Evolutionary conservation across 495 filamentous ascomycete species (phyloP).

Genomic region (Lasiosphaeria ovina): DNA sequence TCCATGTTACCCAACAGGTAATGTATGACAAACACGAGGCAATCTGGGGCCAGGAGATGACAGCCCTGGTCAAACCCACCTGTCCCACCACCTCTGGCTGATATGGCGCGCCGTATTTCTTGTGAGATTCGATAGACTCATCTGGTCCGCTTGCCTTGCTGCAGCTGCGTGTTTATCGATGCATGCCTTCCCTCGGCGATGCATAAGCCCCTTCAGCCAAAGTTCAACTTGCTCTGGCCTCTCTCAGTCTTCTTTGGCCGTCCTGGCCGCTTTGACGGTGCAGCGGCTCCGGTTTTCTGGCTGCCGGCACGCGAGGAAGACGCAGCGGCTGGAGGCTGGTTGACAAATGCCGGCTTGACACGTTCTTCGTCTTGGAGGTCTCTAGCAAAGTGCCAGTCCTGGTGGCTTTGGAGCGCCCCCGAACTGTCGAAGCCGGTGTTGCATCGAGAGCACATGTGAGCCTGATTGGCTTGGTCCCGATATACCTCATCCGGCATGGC

Average conservation of each 20-base stretch:
- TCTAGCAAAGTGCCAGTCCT: constrained; percentile 96
- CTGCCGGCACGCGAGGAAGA: constrained; percentile 20
- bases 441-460: constrained; percentile 67
- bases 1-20: constrained; percentile 4
- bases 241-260: constrained; percentile 61
- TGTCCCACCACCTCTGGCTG: not conserved
- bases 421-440: constrained; percentile 50
- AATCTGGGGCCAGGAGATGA: constrained; percentile 1
- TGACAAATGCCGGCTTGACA: constrained; percentile 44
- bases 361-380: constrained; percentile 64
- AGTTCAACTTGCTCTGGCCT: constrained; percentile 71
- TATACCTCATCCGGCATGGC: constrained; percentile 17
- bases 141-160: constrained; percentile 1
- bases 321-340: constrained; percentile 30
- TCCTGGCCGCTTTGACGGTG: constrained; percentile 28
- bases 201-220: constrained; percentile 51
- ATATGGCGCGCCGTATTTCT: not conserved
- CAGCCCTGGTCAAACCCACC: not conserved
- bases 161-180: constrained; percentile 1
- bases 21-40: constrained; percentile 8
- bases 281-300: constrained; percentile 34
- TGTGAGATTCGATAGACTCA: not conserved
- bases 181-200: constrained; percentile 1
- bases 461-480: constrained; percentile 23
- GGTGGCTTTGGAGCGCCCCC: constrained; percentile 69